phyloP scores from a whole-genome alignment of 352 stramenopile species.

The Pseudoperonospora humuli region DNA sequence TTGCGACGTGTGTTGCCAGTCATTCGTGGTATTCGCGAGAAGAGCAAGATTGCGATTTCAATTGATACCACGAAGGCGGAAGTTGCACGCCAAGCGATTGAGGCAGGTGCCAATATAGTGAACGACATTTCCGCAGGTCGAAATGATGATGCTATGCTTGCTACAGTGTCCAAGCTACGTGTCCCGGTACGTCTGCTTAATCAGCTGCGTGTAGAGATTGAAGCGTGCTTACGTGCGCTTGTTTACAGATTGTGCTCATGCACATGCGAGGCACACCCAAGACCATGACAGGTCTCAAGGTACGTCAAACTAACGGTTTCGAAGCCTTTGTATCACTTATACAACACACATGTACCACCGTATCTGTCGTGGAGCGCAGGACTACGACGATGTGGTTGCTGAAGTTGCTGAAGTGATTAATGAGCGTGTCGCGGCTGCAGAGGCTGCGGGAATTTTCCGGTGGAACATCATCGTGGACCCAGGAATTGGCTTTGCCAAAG shows the following conservation, averaged over 20 bases:
- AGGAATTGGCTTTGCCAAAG: slow-evolving; percentile 98
- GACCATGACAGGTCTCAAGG: slow-evolving; percentile 90
- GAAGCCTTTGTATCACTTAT: background rate
- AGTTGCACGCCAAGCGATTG: slow-evolving; percentile 86
- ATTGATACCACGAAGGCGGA: slow-evolving; percentile 94
- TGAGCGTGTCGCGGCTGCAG: slow-evolving; percentile 61
- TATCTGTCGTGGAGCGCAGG: slow-evolving; percentile 18
- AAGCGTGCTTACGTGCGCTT: background rate
- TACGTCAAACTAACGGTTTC: slow-evolving; percentile 7
- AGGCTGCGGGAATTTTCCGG: slow-evolving; percentile 78
- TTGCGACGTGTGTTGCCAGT: slow-evolving; percentile 89
- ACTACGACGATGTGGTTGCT: slow-evolving; percentile 87
- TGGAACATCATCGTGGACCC: slow-evolving; percentile 96
- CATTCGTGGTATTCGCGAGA: slow-evolving; percentile 83
- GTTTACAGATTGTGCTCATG: slow-evolving; percentile 89
- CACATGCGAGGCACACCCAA: slow-evolving; percentile 95
- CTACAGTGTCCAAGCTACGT: slow-evolving; percentile 67
- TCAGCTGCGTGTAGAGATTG: too few relatives aligned
- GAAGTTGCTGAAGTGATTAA: slow-evolving; percentile 84
- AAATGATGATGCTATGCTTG: slow-evolving; percentile 90
- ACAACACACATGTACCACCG: background rate
- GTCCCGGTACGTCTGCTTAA: slow-evolving; percentile 74
- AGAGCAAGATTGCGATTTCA: slow-evolving; percentile 84
- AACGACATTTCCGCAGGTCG: slow-evolving; percentile 96
- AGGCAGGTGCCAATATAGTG: slow-evolving; percentile 92